A percentile compares a stretch with the other conserved stretches of the same genome.
Conservation (phyloP, 768 basidiomycete species). For the Rhizopogon sp. region DNA sequence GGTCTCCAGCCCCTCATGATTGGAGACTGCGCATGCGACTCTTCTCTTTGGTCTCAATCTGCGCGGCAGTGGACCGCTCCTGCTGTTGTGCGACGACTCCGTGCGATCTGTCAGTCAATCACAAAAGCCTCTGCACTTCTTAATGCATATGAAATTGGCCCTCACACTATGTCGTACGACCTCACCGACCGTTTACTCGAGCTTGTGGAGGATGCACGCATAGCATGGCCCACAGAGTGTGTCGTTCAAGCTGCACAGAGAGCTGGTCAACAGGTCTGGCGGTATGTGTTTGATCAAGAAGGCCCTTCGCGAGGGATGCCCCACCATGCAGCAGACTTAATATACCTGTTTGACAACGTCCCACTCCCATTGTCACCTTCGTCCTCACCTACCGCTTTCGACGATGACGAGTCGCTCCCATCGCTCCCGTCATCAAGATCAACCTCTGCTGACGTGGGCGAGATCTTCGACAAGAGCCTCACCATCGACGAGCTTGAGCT, state of each 20-base stretch:
- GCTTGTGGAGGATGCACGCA: conserved; percentile 66
- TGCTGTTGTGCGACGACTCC: conserved; percentile 60
- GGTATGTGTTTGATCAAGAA: conserved; percentile 82
- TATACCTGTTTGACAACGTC: conserved; percentile 77
- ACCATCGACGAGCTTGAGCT: conserved; percentile 23
- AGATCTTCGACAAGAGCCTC: conserved; percentile 10
- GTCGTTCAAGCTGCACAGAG: conserved; percentile 45
- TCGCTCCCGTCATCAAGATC: conserved; percentile 25
- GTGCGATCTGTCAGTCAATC: conserved; percentile 71
- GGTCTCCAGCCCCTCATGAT: conserved; percentile 64
- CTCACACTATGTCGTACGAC: conserved; percentile 59
- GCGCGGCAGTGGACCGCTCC: conserved; percentile 60
- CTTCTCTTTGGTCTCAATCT: conserved; percentile 55
- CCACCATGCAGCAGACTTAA: conserved; percentile 67
- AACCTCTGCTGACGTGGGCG: conserved; percentile 15
- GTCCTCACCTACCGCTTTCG: conserved; percentile 27
- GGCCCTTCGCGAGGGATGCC: conserved; percentile 58
- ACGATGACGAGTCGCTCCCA: conserved; percentile 25
- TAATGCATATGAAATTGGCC: conserved; percentile 66
- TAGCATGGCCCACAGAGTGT: conserved; percentile 76
- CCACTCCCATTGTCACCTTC: conserved; percentile 44
- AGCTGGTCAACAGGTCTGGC: conserved; percentile 62
- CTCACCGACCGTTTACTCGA: conserved; percentile 67
- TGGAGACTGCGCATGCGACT: conserved; percentile 65
- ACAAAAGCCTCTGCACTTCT: conserved; percentile 55